phyloP scores from a whole-genome alignment of 768 basidiomycete species.

The Mycena capillaripes region DNA sequence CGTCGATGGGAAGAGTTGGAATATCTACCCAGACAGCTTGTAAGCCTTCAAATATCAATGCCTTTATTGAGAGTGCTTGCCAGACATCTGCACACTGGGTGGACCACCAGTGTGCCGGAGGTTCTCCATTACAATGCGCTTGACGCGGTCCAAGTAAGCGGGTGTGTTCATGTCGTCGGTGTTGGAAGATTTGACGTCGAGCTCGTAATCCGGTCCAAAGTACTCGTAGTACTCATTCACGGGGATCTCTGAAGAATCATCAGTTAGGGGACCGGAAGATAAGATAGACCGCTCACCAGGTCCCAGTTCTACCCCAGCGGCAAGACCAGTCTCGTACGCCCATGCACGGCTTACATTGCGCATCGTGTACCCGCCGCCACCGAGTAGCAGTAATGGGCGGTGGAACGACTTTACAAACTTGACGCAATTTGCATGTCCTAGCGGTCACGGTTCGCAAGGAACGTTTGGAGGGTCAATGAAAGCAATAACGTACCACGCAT shows the following conservation, averaged over 20 bases:
- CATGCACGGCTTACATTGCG: constrained; percentile 96
- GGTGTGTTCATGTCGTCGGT: constrained; percentile 95
- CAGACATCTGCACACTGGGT: constrained; percentile 92
- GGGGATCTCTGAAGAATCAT: constrained; percentile 83
- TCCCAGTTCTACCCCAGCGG: constrained; percentile 95
- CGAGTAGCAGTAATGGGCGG: constrained; percentile 92
- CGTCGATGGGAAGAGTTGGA: constrained; percentile 88
- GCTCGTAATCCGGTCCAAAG: constrained; percentile 96
- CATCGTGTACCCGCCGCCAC: constrained; percentile 99
- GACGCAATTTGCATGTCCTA: constrained; percentile 96
- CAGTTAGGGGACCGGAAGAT: not conserved
- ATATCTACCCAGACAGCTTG: constrained; percentile 67
- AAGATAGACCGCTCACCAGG: constrained; percentile 65
- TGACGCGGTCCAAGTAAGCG: constrained; percentile 94
- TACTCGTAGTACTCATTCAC: constrained; percentile 99
- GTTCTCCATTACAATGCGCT: constrained; percentile 92
- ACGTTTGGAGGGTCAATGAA: not conserved
- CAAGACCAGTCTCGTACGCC: constrained; percentile 98
- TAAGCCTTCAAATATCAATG: constrained; percentile 10
- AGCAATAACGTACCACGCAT: constrained; percentile 79
- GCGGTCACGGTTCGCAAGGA: not conserved
- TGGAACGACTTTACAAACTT: constrained; percentile 97
- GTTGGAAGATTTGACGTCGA: constrained; percentile 95
- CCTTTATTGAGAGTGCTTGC: constrained; percentile 55
- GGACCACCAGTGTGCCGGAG: constrained; percentile 88